phyloP scores from a whole-genome alignment of 345 rosid genomes.

The Rhizophora mangle region DNA sequence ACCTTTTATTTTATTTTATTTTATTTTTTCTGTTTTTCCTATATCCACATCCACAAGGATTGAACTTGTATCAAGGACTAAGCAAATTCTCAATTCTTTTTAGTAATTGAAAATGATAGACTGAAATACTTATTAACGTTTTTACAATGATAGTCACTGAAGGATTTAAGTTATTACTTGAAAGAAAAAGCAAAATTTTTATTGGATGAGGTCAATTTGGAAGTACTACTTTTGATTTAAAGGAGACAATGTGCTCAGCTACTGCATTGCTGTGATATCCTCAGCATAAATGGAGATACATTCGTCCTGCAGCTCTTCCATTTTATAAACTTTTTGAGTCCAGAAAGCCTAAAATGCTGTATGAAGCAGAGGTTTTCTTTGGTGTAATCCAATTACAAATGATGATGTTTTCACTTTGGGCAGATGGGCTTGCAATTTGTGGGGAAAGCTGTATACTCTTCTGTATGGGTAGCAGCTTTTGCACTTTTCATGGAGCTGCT shows the following conservation, averaged over 20 bases:
- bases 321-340: no score
- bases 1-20: not conserved
- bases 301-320: no score
- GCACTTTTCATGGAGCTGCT: conserved; percentile 94
- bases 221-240: not conserved
- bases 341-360: no score
- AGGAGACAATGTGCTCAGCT: no score
- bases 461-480: conserved; percentile 90
- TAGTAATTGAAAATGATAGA: not conserved
- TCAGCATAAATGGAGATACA: no score
- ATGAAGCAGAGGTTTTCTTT: not conserved
- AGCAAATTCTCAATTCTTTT: not conserved
- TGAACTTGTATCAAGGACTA: not conserved
- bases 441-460: conserved; percentile 84
- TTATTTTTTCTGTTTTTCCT: not conserved
- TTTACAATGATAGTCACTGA: not conserved
- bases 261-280: no score
- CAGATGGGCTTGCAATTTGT: conserved; percentile 95
- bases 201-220: not conserved
- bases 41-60: not conserved
- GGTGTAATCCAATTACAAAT: not conserved
- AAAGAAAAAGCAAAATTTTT: not conserved
- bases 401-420: conserved; percentile 20
- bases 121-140: not conserved
- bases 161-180: not conserved